Conservation (phyloP, 2,329 filamentous ascomycete genomes). For the Fusarium sp. region DNA sequence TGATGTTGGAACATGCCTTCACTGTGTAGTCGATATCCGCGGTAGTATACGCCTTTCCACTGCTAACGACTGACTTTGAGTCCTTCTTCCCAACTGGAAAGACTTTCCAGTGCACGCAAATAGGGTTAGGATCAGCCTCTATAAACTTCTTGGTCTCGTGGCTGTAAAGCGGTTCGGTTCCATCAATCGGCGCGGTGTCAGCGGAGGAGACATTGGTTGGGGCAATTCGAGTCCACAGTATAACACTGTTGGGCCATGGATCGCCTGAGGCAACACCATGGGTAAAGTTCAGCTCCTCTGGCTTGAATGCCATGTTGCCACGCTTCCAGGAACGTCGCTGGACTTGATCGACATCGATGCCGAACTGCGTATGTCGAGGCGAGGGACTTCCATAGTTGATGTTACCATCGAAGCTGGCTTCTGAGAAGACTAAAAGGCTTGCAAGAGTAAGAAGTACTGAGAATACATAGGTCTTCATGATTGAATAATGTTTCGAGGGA, state of each 20-base stretch:
- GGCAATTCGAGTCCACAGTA: conserved; percentile 2
- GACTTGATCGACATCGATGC: not conserved
- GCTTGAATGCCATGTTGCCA: not conserved
- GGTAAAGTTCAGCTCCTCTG: not conserved
- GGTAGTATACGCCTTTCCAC: not conserved
- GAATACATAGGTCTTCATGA: not conserved
- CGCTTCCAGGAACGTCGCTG: conserved; percentile 2
- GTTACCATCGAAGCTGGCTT: not conserved
- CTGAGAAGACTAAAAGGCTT: not conserved
- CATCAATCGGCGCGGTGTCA: not conserved
- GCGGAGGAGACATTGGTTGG: not conserved
- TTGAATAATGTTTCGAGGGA: not conserved
- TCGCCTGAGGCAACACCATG: not conserved
- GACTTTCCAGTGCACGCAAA: not conserved
- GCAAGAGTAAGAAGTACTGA: fast-evolving
- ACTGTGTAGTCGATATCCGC: not conserved
- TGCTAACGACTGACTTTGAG: not conserved
- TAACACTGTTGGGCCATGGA: not conserved
- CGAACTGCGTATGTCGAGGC: not conserved
- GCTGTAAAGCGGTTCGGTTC: not conserved
- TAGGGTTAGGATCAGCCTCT: not conserved
- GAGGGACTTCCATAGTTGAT: conserved; percentile 2
- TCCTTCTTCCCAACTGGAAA: not conserved
- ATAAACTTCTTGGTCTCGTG: conserved; percentile 1
- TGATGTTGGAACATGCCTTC: not conserved